Percentiles rank a stretch among this genome's conserved stretches.
These are phyloP conservation scores for Scutellaria barbata DNA, from an alignment of 257 asterid species.

Conservation along the genomic window DNA sequence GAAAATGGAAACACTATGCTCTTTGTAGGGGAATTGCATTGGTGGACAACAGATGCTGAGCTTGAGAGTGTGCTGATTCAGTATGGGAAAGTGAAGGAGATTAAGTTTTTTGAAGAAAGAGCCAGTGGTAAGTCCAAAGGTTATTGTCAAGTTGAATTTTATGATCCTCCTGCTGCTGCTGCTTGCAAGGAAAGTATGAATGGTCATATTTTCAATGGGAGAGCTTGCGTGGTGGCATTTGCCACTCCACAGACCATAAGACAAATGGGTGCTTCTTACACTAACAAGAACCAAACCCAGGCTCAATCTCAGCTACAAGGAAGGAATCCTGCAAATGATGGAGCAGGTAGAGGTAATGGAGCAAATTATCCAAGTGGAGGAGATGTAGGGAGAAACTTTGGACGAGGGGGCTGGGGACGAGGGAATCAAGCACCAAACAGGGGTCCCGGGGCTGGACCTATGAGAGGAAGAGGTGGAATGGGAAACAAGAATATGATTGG, in stretches of 20 bases:
- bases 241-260: conserved; percentile 82
- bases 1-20: conserved; percentile 78
- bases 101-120: conserved; percentile 87
- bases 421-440: conserved; percentile 64
- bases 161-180: conserved; percentile 71
- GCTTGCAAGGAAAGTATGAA: conserved; percentile 92
- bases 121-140: conserved; percentile 99
- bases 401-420: conserved; percentile 91
- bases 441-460: conserved; percentile 77
- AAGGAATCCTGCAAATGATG: conserved; percentile 63
- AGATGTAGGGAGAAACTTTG: conserved; percentile 65
- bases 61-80: conserved; percentile 74
- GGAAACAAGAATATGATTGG: conserved; percentile 59
- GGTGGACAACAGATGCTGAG: conserved; percentile 99
- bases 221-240: conserved; percentile 94
- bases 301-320: conserved; percentile 59
- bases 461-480: conserved; percentile 66
- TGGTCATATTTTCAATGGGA: conserved; percentile 78
- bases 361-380: conserved; percentile 50
- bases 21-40: conserved; percentile 90
- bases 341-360: conserved; percentile 71
- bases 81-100: conserved; percentile 89
- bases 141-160: conserved; percentile 91
- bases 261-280: conserved; percentile 74
- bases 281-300: conserved; percentile 51